These are phyloP conservation scores for Neofusicoccum sp. DNA, from an alignment of 2,329 filamentous ascomycete species.

Conservation along the genomic window DNA sequence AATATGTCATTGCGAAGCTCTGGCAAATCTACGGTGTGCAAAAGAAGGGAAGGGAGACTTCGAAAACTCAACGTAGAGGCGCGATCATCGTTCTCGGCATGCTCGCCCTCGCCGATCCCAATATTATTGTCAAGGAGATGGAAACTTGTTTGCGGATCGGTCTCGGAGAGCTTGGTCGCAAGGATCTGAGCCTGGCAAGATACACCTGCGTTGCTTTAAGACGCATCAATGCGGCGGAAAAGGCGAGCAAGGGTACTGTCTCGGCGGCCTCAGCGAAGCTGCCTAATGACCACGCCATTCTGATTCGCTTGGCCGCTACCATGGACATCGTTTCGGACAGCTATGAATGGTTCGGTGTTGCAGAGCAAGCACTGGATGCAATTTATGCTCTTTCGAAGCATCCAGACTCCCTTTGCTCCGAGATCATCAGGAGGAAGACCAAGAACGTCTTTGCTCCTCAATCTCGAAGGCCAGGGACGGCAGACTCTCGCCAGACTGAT, in stretches of 20 bases:
- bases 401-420: constrained; percentile 88
- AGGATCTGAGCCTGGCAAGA: constrained; percentile 86
- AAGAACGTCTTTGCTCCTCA: constrained; percentile 73
- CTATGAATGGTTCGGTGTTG: constrained; percentile 91
- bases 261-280: constrained; percentile 66
- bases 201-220: constrained; percentile 93
- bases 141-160: constrained; percentile 92
- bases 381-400: constrained; percentile 95
- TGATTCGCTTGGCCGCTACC: constrained; percentile 78
- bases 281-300: constrained; percentile 87
- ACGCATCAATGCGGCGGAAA: constrained; percentile 83
- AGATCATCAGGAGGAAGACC: constrained; percentile 85
- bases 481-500: constrained; percentile 6
- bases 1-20: constrained; percentile 84
- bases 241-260: constrained; percentile 63
- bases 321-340: constrained; percentile 83
- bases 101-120: constrained; percentile 88
- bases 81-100: constrained; percentile 97
- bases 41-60: constrained; percentile 76
- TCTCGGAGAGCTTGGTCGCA: constrained; percentile 75
- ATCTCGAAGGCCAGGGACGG: constrained; percentile 1
- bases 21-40: constrained; percentile 98
- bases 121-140: constrained; percentile 93
- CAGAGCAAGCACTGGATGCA: constrained; percentile 93
- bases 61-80: constrained; percentile 83